Conservation (phyloP, 2,329 filamentous ascomycete genomes). For the Alternaria ethzedia region DNA sequence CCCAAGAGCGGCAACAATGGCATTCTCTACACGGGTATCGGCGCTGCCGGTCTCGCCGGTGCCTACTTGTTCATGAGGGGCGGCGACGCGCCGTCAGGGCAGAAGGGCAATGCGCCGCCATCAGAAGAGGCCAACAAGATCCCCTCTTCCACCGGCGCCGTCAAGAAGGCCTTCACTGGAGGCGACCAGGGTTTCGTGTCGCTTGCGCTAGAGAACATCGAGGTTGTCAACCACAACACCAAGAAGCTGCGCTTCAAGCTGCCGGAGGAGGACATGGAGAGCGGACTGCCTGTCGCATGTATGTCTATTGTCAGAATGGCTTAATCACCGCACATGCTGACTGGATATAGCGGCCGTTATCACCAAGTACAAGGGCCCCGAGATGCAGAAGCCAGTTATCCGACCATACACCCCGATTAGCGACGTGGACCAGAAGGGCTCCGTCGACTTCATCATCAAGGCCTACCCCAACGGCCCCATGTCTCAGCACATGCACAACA, state of each 20-base stretch:
- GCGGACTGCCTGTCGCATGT: slow-evolving; percentile 81
- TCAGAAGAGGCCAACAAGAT: slow-evolving; percentile 48
- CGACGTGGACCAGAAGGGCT: slow-evolving; percentile 81
- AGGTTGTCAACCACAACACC: slow-evolving; percentile 90
- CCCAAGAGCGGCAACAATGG: slow-evolving; percentile 58
- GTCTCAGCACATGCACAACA: slow-evolving; percentile 84
- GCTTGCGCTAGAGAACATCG: slow-evolving; percentile 78
- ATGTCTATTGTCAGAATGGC: slow-evolving; percentile 29
- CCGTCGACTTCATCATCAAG: slow-evolving; percentile 90
- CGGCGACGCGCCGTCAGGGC: slow-evolving; percentile 32
- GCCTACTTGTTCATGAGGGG: slow-evolving; percentile 57
- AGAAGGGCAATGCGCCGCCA: slow-evolving; percentile 32
- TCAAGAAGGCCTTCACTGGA: slow-evolving; percentile 71
- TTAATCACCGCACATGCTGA: background rate
- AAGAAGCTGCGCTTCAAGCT: slow-evolving; percentile 91
- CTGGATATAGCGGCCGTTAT: slow-evolving; percentile 69
- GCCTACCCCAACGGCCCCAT: slow-evolving; percentile 89
- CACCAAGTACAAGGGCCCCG: slow-evolving; percentile 88
- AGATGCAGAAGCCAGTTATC: slow-evolving; percentile 83
- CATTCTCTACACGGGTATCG: slow-evolving; percentile 66
- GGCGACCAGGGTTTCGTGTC: slow-evolving; percentile 89
- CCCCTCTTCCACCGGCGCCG: slow-evolving; percentile 48
- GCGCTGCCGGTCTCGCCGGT: slow-evolving; percentile 64
- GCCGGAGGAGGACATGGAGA: slow-evolving; percentile 81
- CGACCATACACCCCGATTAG: slow-evolving; percentile 92